Evolutionary conservation across 2,329 filamentous ascomycete genomes (phyloP), one percentile per base, ranked within the genome.

Genomic region (Seiridium unicorne): DNA sequence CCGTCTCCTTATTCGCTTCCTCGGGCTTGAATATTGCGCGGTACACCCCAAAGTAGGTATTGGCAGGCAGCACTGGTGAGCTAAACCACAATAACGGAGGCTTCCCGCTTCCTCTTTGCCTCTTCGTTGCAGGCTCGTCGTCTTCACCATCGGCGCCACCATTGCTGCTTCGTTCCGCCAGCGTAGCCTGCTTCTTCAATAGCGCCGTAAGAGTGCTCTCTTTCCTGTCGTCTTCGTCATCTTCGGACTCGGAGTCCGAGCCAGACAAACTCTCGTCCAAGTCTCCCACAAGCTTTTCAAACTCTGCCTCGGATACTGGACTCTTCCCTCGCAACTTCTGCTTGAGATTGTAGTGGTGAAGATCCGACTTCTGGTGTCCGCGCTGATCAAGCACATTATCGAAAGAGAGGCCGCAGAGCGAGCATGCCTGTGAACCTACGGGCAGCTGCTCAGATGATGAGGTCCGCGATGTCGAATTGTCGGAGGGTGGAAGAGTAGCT

Each of bases 301-400:
- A 99, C 40, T 97, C 93, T 6, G 72, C 74, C 70, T 99, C 95
- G 1, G 86, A 85, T 1, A 97, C 89, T 0, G 91, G 76, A 8
- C 82, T 83, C 60, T 83, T 81, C 0, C 91, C 91, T 51, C 92
- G 87, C 60, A 97, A 78, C 78, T 92, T 96, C 72, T 94, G 91
- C 76, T 97, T 98, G 62, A 98, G 77, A 72, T 99, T 99, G 77
- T 97, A 99, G 65, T 89, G 85, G 74, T 99, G 95, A 54, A 96
- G 82, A 70, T 99, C 95, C 8, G 94, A 97, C 68, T 91, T 90
- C 60, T 92, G 87, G 75, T 99, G 95, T 61, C 86, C 84, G 62
- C 92, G 86, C 72, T 98, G 94, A 63, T 98, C 94, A 62, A 87
- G 82, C 6, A 96, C 82, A 8, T 83, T 89, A 38, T 81, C 70